Evolutionary conservation across 352 stramenopile genomes (phyloP), one percentile per base, ranked within the genome.

Genomic region (Phytopythium chamaehyphon): DNA sequence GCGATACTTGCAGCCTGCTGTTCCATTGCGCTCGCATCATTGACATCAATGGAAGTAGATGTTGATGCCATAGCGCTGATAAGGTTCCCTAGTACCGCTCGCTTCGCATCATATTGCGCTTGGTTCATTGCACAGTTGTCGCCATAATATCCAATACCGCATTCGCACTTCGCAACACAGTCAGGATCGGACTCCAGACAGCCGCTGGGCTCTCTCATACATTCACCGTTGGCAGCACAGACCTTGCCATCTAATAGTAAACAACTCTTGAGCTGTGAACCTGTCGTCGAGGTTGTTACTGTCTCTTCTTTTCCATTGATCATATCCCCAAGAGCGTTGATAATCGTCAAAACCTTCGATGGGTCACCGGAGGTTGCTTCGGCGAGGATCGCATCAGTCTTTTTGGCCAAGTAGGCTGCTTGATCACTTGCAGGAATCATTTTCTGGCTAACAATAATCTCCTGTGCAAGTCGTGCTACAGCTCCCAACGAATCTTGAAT

Each of bases 1-100:
- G 68, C 72, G 2, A 88, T 76, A 45, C 76, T 86, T 3, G 74
- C 64, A 18, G 76, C 76, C 33, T 88, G 67, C 37, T 88, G 79
- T 44, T 90, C 79, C 43, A 90, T 60, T 0, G 73, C 73, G 8
- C 69, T 64, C 4, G 69, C 49, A 47, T 88, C 76, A 1, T 55
- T 75, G 21, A 76, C 39, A 54, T 88, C 76, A 9, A 84, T 55
- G 3, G 71, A 83, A 15, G 64, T 57, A 2, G 60, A 64, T 4
- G 79, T 76, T 8, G 67, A 83, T 22, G 60, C 58, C 74, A 90
- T 87, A 0, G 79, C 76, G 16, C 50, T 70, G 21, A 88, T 72
- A 36, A 90, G 54, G 52, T 60, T 85, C 5, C 66, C 63, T 0
- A 90, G 54, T 2, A 57, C 69, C 5, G 72, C 58, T 37, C 71